Evolutionary conservation across 768 basidiomycete species (phyloP).

Genomic region (Boletales sp.): DNA sequence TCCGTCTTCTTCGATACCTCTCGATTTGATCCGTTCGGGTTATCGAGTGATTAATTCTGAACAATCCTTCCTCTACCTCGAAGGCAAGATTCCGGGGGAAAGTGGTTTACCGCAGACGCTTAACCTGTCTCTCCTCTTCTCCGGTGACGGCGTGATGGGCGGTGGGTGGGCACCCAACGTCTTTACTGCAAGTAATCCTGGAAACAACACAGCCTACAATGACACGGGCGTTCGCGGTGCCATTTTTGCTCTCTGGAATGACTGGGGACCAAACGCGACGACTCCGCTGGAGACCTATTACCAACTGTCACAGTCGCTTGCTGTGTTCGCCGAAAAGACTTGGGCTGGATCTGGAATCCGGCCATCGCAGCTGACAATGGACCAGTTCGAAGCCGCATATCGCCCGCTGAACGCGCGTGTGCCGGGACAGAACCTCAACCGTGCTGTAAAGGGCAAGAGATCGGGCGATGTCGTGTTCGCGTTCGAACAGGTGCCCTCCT

Average conservation of each 20-base stretch:
- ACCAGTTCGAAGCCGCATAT: slow-evolving; percentile 36
- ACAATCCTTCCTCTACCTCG: slow-evolving; percentile 34
- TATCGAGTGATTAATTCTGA: slow-evolving; percentile 38
- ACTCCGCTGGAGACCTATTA: slow-evolving; percentile 43
- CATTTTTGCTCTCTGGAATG: slow-evolving; percentile 40
- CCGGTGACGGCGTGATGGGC: slow-evolving; percentile 24
- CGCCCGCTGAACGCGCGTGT: slow-evolving; percentile 36
- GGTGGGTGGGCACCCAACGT: slow-evolving; percentile 37
- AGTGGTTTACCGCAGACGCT: slow-evolving; percentile 34
- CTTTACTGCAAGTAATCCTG: slow-evolving; percentile 25
- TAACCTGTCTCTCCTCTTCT: slow-evolving; percentile 29
- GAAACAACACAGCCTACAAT: slow-evolving; percentile 31
- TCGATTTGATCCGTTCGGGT: slow-evolving; percentile 31
- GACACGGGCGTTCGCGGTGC: slow-evolving; percentile 30
- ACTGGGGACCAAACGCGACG: slow-evolving; percentile 46
- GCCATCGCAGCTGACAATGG: slow-evolving; percentile 29
- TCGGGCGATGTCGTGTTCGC: slow-evolving; percentile 30
- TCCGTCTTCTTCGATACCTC: slow-evolving; percentile 31
- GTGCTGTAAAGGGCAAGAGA: slow-evolving; percentile 28
- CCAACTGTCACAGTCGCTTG: slow-evolving; percentile 38
- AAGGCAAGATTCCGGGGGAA: slow-evolving; percentile 33
- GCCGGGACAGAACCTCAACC: slow-evolving; percentile 43
- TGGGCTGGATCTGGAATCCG: slow-evolving; percentile 42
- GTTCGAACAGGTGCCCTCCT: slow-evolving; percentile 14
- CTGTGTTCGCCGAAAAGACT: slow-evolving; percentile 40